Evolutionary conservation across 2,329 filamentous ascomycete species (phyloP).

Genomic region (Aspergillus unguis): DNA sequence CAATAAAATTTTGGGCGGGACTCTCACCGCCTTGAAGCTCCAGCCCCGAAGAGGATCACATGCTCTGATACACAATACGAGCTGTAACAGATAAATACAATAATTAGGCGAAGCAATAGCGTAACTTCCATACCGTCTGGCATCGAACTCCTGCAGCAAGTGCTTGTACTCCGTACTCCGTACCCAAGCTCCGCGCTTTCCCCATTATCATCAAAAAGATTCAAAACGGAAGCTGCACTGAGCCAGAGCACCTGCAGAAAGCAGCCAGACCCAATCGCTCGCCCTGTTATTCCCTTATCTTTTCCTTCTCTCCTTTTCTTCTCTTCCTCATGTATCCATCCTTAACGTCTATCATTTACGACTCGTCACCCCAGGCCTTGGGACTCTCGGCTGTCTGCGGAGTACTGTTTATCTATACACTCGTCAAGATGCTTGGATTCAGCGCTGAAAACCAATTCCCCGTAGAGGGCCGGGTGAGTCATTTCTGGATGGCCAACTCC

Average conservation of each 20-base stretch:
- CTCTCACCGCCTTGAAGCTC: constrained; percentile 29
- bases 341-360: constrained; percentile 20
- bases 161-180: no score
- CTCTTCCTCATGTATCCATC: constrained; percentile 23
- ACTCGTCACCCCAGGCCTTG: constrained; percentile 25
- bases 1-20: constrained; percentile 36
- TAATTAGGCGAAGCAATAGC: neutral
- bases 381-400: constrained; percentile 33
- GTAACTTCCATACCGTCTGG: neutral
- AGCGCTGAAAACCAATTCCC: constrained; percentile 68
- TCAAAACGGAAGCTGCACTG: constrained; percentile 9
- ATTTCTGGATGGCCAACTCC: neutral
- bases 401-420: constrained; percentile 31
- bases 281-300: constrained; percentile 11
- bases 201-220: neutral
- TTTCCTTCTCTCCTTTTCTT: constrained; percentile 6
- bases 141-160: no score
- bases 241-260: neutral
- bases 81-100: neutral
- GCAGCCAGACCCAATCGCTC: constrained; percentile 1
- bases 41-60: constrained; percentile 16
- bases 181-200: neutral
- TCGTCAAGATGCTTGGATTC: constrained; percentile 41
- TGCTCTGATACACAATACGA: constrained; percentile 4
- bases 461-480: constrained; percentile 73